A percentile compares a stretch with the other conserved stretches of the same genome.
Evolutionary conservation across 768 basidiomycete genomes (phyloP).

Genomic region (Pleurotus tuoliensis): DNA sequence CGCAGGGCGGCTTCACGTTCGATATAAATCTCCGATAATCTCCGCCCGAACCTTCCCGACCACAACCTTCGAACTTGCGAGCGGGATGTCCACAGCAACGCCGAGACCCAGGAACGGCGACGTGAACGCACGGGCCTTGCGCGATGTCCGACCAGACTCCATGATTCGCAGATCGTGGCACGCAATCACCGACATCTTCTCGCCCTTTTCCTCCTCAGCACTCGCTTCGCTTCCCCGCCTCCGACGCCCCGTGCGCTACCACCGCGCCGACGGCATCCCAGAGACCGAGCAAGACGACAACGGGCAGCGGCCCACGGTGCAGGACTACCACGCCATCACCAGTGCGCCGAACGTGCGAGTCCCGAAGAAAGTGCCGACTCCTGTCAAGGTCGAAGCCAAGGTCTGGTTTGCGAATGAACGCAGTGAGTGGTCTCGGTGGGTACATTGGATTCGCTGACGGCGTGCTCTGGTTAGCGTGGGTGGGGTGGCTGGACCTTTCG

Average conservation of each 20-base stretch:
- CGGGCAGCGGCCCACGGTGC: constrained; percentile 56
- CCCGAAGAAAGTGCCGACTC: constrained; percentile 78
- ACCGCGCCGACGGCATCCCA: constrained; percentile 72
- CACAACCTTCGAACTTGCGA: neutral
- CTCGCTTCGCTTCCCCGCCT: constrained; percentile 41
- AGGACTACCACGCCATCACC: constrained; percentile 77
- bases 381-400: constrained; percentile 87
- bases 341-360: constrained; percentile 62
- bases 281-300: constrained; percentile 45
- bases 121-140: neutral
- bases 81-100: neutral
- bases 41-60: no score
- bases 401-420: constrained; percentile 98
- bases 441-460: neutral
- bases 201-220: constrained; percentile 70
- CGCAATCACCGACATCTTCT: constrained; percentile 50
- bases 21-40: no score
- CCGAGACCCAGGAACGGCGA: neutral
- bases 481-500: constrained; percentile 86
- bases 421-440: constrained; percentile 43
- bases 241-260: constrained; percentile 47
- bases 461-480: constrained; percentile 61
- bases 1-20: neutral
- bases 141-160: constrained; percentile 21
- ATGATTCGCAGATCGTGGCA: constrained; percentile 61